phyloP scores from a whole-genome alignment of 805 yeast species.

The Kuraishia hungarica region DNA sequence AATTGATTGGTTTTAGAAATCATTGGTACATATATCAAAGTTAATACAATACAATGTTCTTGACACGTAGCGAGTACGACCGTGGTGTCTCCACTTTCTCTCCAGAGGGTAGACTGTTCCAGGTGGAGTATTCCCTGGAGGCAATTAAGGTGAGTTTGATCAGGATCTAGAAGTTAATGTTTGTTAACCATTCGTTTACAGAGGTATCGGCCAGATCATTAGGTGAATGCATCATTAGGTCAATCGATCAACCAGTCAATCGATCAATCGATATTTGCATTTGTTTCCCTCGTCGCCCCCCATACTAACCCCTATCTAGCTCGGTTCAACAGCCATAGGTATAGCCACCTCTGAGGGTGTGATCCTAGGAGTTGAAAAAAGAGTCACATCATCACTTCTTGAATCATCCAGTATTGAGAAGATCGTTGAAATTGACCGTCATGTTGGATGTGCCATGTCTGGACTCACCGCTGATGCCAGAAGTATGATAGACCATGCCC shows the following conservation, averaged over 20 bases:
- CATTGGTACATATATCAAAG: neutral
- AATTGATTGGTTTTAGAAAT: neutral
- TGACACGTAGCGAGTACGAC: conserved; percentile 99
- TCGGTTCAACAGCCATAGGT: conserved; percentile 98
- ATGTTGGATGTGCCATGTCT: conserved; percentile 97
- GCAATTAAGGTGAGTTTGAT: conserved; percentile 67
- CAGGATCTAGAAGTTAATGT: too few relatives aligned
- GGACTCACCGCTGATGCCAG: conserved; percentile 98
- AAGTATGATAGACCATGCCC: conserved; percentile 97
- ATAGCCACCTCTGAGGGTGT: conserved; percentile 94
- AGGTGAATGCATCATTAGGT: too few relatives aligned
- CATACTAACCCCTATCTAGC: conserved; percentile 15
- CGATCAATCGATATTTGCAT: neutral
- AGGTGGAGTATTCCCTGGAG: conserved; percentile 95
- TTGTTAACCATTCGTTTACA: too few relatives aligned
- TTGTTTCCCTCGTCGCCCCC: neutral
- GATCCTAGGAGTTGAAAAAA: conserved; percentile 91
- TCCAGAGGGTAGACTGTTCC: conserved; percentile 97
- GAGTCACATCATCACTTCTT: conserved; percentile 86
- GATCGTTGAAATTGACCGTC: conserved; percentile 88
- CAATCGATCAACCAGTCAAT: too few relatives aligned
- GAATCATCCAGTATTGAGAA: conserved; percentile 94
- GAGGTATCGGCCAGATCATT: too few relatives aligned
- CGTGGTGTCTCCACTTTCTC: conserved; percentile 98
- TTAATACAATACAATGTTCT: conserved; percentile 61